These are phyloP conservation scores for Bromus sterilis DNA, from an alignment of 176 grass and related monocot species.

Conservation along the genomic window DNA sequence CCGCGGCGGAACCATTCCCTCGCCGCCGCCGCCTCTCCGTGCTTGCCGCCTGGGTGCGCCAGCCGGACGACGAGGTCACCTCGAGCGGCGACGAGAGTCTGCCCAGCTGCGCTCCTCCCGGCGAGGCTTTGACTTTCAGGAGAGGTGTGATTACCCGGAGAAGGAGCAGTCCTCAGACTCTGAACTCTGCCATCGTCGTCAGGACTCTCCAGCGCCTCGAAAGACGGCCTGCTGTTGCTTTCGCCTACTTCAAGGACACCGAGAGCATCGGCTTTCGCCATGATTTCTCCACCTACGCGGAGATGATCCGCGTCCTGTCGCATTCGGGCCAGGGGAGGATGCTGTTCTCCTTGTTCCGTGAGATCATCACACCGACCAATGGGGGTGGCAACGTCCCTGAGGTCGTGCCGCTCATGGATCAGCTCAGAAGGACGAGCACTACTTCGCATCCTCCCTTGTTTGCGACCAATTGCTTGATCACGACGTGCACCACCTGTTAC, in stretches of 20 bases:
- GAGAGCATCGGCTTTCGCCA: slow-evolving; percentile 47
- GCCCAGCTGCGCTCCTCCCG: not conserved
- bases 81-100: slow-evolving; percentile 51
- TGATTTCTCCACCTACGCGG: slow-evolving; percentile 44
- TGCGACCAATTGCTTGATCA: slow-evolving; percentile 41
- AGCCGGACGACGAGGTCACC: slow-evolving; percentile 27
- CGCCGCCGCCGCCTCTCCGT: slow-evolving; percentile 3
- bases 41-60: not conserved
- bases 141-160: not conserved
- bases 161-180: not conserved
- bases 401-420: slow-evolving; percentile 37
- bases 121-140: not conserved
- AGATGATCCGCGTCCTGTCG: slow-evolving; percentile 39
- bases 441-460: slow-evolving; percentile 22
- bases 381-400: not conserved
- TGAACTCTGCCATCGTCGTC: slow-evolving; percentile 31
- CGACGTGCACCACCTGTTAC: slow-evolving; percentile 27
- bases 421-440: slow-evolving; percentile 4
- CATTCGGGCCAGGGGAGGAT: slow-evolving; percentile 22
- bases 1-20: not conserved
- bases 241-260: slow-evolving; percentile 59
- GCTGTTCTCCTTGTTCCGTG: slow-evolving; percentile 42
- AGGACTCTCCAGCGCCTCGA: slow-evolving; percentile 30
- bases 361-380: slow-evolving; percentile 19
- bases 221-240: slow-evolving; percentile 29